These are phyloP conservation scores for Boeremia exigua DNA, from an alignment of 2,329 filamentous ascomycete genomes.

Conservation along the genomic window DNA sequence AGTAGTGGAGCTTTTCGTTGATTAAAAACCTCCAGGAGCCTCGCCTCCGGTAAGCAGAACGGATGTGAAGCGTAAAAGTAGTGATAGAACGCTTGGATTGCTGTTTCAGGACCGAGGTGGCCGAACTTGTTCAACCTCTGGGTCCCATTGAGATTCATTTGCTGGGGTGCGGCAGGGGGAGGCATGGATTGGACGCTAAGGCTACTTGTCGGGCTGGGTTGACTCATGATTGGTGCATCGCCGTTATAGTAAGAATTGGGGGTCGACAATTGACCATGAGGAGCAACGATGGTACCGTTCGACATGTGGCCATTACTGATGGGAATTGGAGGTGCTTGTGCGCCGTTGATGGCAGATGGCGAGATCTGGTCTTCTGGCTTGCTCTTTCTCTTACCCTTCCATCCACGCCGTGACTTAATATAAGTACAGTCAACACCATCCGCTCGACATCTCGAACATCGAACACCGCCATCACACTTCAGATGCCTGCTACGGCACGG, in stretches of 20 bases:
- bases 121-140: constrained; percentile 39
- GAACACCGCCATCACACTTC: constrained; percentile 60
- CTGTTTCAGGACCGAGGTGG: constrained; percentile 36
- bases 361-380: constrained; percentile 41
- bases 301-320: constrained; percentile 27
- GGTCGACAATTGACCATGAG: constrained; percentile 35
- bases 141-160: constrained; percentile 43
- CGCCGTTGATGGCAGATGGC: constrained; percentile 29
- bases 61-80: constrained; percentile 64
- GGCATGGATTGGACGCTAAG: constrained; percentile 28
- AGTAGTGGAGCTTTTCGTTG: constrained; percentile 51
- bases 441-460: constrained; percentile 56
- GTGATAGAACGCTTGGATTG: constrained; percentile 48
- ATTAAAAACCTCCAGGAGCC: constrained; percentile 50
- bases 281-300: constrained; percentile 10
- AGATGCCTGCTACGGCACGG: constrained; percentile 60
- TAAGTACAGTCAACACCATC: constrained; percentile 58
- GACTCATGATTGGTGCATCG: constrained; percentile 31
- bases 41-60: constrained; percentile 59
- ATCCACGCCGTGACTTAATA: constrained; percentile 59
- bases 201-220: constrained; percentile 31
- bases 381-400: constrained; percentile 52
- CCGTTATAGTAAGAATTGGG: constrained; percentile 40
- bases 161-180: constrained; percentile 25
- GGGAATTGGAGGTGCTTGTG: constrained; percentile 22